These are phyloP conservation scores for Chlamydomonas sp. DNA, from an alignment of 139 green algal genomes.

Conservation along the genomic window DNA sequence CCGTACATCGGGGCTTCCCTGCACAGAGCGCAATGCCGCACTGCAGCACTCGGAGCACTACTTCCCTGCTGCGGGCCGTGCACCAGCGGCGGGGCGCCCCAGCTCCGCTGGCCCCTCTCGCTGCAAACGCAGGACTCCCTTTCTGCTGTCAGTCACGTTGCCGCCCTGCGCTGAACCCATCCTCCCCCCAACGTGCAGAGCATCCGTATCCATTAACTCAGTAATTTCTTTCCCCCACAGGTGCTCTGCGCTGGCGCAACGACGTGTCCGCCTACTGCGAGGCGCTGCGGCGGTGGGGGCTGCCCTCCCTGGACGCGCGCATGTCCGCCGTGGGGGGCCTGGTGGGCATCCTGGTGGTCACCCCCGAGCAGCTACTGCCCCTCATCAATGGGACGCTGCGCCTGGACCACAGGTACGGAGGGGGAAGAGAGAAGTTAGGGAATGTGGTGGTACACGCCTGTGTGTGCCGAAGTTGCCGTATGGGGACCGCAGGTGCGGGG, in stretches of 20 bases:
- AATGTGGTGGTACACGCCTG: background rate
- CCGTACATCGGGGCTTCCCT: too few species aligned
- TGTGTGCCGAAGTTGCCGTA: conserved; percentile 16
- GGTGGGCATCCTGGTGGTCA: conserved; percentile 80
- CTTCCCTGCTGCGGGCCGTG: too few species aligned
- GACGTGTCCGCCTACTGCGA: conserved; percentile 19
- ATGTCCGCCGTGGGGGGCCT: conserved; percentile 28
- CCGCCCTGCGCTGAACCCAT: background rate
- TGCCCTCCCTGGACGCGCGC: conserved; percentile 14
- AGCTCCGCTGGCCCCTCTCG: too few species aligned
- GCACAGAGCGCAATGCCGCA: too few species aligned
- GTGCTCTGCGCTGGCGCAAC: conserved; percentile 30
- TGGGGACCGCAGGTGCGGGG: background rate
- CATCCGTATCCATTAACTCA: background rate
- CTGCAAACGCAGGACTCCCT: too few species aligned
- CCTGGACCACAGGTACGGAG: conserved; percentile 26
- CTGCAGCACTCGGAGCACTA: too few species aligned
- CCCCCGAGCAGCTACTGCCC: conserved; percentile 74
- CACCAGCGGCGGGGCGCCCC: too few species aligned
- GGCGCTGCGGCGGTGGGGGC: conserved; percentile 6
- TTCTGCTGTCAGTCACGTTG: too few species aligned
- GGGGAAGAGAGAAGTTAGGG: background rate
- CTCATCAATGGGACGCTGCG: conserved; percentile 30
- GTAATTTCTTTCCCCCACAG: background rate
- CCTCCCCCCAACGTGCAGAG: background rate